These are phyloP conservation scores for Ganoderma lucidum DNA, from an alignment of 1,284 basidiomycete species.

Conservation along the genomic window DNA sequence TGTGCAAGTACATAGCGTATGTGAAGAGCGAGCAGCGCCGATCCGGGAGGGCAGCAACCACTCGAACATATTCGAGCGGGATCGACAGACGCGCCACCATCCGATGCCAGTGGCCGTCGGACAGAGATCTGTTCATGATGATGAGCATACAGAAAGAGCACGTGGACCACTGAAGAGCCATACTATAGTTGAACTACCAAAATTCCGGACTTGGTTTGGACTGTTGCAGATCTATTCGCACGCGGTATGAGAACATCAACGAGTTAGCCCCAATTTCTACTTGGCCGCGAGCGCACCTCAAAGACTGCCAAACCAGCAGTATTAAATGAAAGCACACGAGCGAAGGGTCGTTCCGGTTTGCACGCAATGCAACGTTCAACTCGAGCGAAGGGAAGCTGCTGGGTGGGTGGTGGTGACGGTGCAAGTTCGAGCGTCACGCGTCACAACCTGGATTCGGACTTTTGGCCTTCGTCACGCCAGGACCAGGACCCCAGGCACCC, in stretches of 20 bases:
- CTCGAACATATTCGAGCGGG: background rate
- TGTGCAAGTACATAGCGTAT: background rate
- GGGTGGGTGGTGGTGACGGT: background rate
- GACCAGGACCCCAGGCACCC: background rate
- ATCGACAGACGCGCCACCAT: background rate
- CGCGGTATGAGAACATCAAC: background rate
- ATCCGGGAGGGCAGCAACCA: background rate
- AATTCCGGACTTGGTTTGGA: background rate
- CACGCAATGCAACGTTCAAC: background rate
- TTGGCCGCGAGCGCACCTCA: background rate
- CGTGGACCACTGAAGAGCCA: background rate
- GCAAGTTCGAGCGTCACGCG: background rate
- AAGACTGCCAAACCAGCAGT: background rate
- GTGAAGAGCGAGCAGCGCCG: background rate
- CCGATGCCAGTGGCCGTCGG: too few relatives aligned
- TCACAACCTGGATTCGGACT: background rate
- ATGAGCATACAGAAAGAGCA: background rate
- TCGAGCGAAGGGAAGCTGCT: background rate
- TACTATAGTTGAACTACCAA: background rate
- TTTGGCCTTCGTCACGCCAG: background rate
- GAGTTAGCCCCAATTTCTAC: background rate
- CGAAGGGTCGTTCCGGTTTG: background rate
- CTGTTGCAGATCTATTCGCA: background rate
- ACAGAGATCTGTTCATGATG: background rate
- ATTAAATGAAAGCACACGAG: background rate